Percentiles rank a stretch among this genome's conserved stretches.
These are phyloP conservation scores for Triticum dicoccoides DNA, from an alignment of 176 grass and related monocot species.

Conservation along the genomic window DNA sequence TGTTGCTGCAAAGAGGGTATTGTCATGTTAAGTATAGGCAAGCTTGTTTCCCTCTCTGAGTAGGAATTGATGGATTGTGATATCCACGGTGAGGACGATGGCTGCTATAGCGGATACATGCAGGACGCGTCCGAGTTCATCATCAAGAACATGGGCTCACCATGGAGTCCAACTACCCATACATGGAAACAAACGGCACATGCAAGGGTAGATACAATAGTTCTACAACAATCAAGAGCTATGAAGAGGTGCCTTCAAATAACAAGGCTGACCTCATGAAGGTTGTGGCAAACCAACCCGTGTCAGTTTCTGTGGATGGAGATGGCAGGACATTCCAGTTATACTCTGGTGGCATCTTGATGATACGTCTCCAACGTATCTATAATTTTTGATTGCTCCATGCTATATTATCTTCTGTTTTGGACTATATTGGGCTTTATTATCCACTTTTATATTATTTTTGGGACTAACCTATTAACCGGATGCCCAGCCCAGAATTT, in stretches of 20 bases:
- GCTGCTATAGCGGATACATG: not conserved
- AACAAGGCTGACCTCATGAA: slow-evolving; percentile 3
- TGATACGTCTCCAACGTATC: no score
- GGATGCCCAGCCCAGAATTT: no score
- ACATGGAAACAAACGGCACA: not conserved
- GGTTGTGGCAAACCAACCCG: not conserved
- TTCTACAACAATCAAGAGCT: not conserved
- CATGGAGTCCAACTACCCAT: slow-evolving; percentile 12
- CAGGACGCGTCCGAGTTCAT: not conserved
- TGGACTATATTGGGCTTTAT: no score
- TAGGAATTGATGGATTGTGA: not conserved
- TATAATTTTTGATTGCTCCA: no score
- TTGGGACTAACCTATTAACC: no score
- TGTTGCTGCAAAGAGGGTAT: slow-evolving; percentile 1
- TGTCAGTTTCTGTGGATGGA: not conserved
- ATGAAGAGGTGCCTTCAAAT: not conserved
- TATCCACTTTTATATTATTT: no score
- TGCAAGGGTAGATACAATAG: slow-evolving; percentile 7
- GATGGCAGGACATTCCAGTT: not conserved
- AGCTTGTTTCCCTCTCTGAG: not conserved
- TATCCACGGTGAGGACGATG: not conserved
- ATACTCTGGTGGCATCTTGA: not conserved
- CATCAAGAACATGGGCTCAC: slow-evolving; percentile 5
- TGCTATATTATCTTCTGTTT: no score
- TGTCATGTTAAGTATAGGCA: not conserved